Evolutionary conservation across 345 rosid genomes (phyloP).

Genomic region (Mangifera indica): DNA sequence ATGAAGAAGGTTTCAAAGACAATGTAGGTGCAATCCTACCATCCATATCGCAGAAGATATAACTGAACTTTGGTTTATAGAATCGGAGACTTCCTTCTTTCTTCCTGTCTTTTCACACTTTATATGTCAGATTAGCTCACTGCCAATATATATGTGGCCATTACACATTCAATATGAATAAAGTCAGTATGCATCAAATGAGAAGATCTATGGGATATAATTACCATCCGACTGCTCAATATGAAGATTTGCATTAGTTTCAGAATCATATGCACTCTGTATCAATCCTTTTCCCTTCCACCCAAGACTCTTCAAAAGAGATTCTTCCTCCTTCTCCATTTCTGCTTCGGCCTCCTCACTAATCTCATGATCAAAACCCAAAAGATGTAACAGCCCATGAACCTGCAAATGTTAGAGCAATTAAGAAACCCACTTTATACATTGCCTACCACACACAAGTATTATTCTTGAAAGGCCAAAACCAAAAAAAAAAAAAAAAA

Average conservation of each 20-base stretch:
- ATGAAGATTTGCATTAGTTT: constrained; percentile 33
- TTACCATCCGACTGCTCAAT: constrained; percentile 63
- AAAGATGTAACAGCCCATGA: constrained; percentile 86
- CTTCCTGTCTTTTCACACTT: constrained; percentile 78
- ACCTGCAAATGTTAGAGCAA: constrained; percentile 45
- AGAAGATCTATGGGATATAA: constrained; percentile 7
- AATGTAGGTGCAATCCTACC: constrained; percentile 48
- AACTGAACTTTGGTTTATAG: constrained; percentile 87
- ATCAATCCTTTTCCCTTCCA: constrained; percentile 97
- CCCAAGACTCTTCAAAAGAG: constrained; percentile 71
- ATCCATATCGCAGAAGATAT: constrained; percentile 98
- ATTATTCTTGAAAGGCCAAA: not conserved
- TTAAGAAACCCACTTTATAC: constrained; percentile 6
- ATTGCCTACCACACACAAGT: not conserved
- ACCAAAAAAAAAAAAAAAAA: not conserved
- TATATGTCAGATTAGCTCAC: constrained; percentile 40
- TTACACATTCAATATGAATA: constrained; percentile 18
- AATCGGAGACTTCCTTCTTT: constrained; percentile 79
- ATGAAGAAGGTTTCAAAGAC: constrained; percentile 11
- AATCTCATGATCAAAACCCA: constrained; percentile 97
- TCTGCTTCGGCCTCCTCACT: constrained; percentile 91
- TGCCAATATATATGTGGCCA: constrained; percentile 13
- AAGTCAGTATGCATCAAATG: constrained; percentile 9
- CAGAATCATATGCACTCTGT: constrained; percentile 69
- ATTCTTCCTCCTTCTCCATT: constrained; percentile 89